A percentile compares a stretch with the other conserved stretches of the same genome.
These are phyloP conservation scores for Xylaria sp. DNA, from an alignment of 2,329 filamentous ascomycete genomes.

Conservation along the genomic window DNA sequence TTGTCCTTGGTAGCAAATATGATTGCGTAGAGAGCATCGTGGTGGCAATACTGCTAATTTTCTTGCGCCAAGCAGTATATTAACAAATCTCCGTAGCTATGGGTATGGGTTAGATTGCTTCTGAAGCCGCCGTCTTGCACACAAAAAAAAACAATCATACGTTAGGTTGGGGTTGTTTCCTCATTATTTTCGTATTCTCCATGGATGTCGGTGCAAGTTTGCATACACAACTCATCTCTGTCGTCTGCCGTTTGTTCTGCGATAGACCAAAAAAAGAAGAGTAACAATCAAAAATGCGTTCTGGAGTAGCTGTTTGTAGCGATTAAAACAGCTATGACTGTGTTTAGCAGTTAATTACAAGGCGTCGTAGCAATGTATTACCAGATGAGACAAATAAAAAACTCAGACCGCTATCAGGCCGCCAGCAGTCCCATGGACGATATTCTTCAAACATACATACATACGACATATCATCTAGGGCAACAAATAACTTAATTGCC, in stretches of 20 bases:
- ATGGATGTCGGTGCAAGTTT: neutral
- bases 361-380: neutral
- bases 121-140: neutral
- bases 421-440: neutral
- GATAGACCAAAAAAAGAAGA: neutral
- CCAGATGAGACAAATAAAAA: neutral
- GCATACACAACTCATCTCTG: neutral
- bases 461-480: neutral
- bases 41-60: neutral
- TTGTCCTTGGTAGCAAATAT: neutral
- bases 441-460: neutral
- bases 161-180: neutral
- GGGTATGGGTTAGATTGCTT: neutral
- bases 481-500: neutral
- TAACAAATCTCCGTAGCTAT: no score
- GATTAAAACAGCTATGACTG: neutral
- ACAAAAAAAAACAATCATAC: neutral
- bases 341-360: neutral
- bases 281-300: neutral
- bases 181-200: neutral
- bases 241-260: neutral
- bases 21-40: neutral
- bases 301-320: neutral
- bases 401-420: neutral
- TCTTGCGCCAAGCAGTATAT: neutral